These are phyloP conservation scores for Globisporangium canariense DNA, from an alignment of 352 stramenopile genomes.

Conservation along the genomic window DNA sequence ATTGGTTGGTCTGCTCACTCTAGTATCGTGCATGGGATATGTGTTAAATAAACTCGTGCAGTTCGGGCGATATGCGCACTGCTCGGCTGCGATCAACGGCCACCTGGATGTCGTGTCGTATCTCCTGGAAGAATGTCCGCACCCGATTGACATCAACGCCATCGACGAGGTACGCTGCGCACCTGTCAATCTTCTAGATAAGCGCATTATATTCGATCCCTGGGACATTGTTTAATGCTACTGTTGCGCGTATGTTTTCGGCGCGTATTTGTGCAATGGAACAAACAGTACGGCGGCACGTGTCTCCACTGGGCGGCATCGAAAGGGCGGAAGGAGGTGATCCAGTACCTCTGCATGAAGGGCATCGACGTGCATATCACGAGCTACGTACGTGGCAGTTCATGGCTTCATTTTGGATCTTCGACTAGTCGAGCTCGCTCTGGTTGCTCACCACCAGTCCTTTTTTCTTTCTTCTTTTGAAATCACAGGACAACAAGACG, in stretches of 20 bases:
- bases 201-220: not conserved
- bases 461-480: not conserved
- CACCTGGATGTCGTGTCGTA: slow-evolving; percentile 85
- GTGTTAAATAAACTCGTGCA: slow-evolving; percentile 3
- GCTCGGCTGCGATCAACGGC: slow-evolving; percentile 80
- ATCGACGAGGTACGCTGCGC: slow-evolving; percentile 64
- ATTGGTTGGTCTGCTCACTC: not conserved
- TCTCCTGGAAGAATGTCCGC: slow-evolving; percentile 73
- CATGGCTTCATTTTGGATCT: not conserved
- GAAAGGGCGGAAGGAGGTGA: slow-evolving; percentile 81
- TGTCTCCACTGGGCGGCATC: slow-evolving; percentile 84
- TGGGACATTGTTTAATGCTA: not conserved
- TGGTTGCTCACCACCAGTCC: not conserved
- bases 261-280: not conserved
- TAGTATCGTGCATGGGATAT: not conserved
- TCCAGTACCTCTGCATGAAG: slow-evolving; percentile 87
- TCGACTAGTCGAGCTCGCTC: not conserved
- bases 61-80: slow-evolving; percentile 78
- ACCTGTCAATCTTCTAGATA: not conserved
- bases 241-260: not conserved
- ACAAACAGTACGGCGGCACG: slow-evolving; percentile 73
- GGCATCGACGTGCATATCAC: slow-evolving; percentile 88
- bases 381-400: slow-evolving; percentile 64
- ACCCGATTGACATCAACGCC: slow-evolving; percentile 85
- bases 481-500: slow-evolving; percentile 80